Evolutionary conservation across 2,329 filamentous ascomycete genomes (phyloP), one percentile per base, ranked within the genome.

Genomic region (Fusarium penzigii): DNA sequence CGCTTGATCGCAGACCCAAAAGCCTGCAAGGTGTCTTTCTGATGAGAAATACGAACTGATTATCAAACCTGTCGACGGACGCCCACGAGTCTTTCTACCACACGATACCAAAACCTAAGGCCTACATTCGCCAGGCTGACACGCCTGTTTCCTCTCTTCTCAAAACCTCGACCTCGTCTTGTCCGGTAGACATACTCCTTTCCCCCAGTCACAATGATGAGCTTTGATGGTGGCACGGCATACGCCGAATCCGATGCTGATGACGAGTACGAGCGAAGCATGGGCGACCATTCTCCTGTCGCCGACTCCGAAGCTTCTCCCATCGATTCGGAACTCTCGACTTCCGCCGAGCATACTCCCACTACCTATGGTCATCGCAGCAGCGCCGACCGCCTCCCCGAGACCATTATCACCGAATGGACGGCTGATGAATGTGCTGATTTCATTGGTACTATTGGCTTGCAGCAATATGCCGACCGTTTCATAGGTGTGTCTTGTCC

Each of bases 361-460:
- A 93, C 89, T 44, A 91, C 87, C 46, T 90, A 89, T 64, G 86
- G 84, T 59, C 85, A 88, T 65, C 84, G 81, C 53, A 79, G 74
- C 68, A 84, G 81, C 65, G 81, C 80, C 67, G 85, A 88, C 70
- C 77, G 82, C 48, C 78, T 89, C 59, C 88, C 88, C 61, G 86
- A 88, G 65, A 89, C 87, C 44, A 83, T 88, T 67, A 89, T 93
- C 62, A 85, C 85, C 32, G 86, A 91, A 64, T 94, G 89, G 89
- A 87, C 86, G 2, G 87, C 85, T 14, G 90, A 95, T 53, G 91
- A 97, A 74, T 92, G 90, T 73, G 91, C 91, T 60, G 91, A 96
- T 65, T 97, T 95, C 68, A 83, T 97, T 62, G 82, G 85, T 50
- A 86, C 85, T 55, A 82, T 96, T 65, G 90, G 90, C 34, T 75